Evolutionary conservation across 768 basidiomycete genomes (phyloP), one percentile per base, ranked within the genome.

Genomic region (Rhodotorula sphaerocarpa): DNA sequence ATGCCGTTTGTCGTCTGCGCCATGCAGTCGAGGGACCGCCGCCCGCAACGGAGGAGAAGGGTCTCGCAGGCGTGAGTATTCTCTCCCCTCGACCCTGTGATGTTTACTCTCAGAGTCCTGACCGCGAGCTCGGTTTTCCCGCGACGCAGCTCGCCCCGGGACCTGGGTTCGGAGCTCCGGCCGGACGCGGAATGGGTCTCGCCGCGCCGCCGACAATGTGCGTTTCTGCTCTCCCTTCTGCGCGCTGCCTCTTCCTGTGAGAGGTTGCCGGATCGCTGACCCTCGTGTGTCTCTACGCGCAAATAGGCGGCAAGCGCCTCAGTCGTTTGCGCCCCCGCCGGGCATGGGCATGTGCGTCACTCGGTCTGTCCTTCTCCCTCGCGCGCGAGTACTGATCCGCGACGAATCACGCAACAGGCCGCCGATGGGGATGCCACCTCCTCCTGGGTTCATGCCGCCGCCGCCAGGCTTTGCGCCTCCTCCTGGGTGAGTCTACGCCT

Each of bases 81-180:
- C n/a, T n/a, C 31, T 34, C 36, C 21, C 28, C 34, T 43, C 44
- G 1, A 28, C n/a, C 42, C 34, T 30, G 30, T 34, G n/a, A n/a
- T n/a, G 10, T 21, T 6, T 16, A 30, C 55, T 45, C 15, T n/a
- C 3, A n/a, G 36, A 39, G 36, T 1, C 28, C 59, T 61, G 21
- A 61, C 59, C 39, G n/a, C n/a, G n/a, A n/a, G n/a, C n/a, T n/a
- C n/a, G 16, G 34, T 21, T 65, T 25, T 59, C 41, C 15, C n/a
- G 41, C 9, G 20, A 2, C 20, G 14, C 70, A 91, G 88, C 81
- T 90, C 66, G 84, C 87, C 69, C 80, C 81, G 65, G 93, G 93
- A 55, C 90, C 93, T 74, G 93, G 93, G 66, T 84, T 89, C 65
- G 93, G 92, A 70, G 86, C 90, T 80, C 90, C 92, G 74, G 93